Percentiles rank a stretch among this genome's conserved stretches.
Conservation (phyloP, 1,284 basidiomycete species). For the Gomphus bonarii region DNA sequence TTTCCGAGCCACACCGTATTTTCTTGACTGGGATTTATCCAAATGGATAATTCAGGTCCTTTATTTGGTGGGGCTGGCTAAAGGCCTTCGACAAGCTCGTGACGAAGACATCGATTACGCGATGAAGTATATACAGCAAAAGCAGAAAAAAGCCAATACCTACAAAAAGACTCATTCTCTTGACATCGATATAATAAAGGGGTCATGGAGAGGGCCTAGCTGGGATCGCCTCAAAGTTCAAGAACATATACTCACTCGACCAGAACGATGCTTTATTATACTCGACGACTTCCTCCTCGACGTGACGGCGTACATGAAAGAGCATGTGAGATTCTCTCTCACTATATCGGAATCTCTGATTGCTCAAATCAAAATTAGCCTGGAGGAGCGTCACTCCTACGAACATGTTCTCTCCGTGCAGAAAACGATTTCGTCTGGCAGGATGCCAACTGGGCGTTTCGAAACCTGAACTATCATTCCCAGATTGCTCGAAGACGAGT, state of each 20-base stretch:
- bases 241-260: constrained; percentile 26
- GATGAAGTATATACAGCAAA: constrained; percentile 41
- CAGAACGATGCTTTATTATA: constrained; percentile 39
- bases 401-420: constrained; percentile 31
- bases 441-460: constrained; percentile 56
- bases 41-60: constrained; percentile 67
- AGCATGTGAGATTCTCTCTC: constrained; percentile 42
- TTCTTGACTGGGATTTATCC: constrained; percentile 67
- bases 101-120: constrained; percentile 50
- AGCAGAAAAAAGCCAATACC: constrained; percentile 19
- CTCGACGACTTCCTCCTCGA: constrained; percentile 58
- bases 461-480: constrained; percentile 64
- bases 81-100: constrained; percentile 43
- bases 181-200: constrained; percentile 18
- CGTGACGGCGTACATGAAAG: constrained; percentile 49
- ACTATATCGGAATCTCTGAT: not conserved
- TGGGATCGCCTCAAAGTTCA: constrained; percentile 32
- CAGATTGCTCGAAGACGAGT: constrained; percentile 47
- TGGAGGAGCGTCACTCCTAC: constrained; percentile 34
- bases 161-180: constrained; percentile 18
- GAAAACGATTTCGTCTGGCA: constrained; percentile 20
- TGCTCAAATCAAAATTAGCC: not conserved
- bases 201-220: constrained; percentile 28
- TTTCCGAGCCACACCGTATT: constrained; percentile 53
- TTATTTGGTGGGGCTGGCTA: constrained; percentile 40